Percentiles rank a stretch among this genome's conserved stretches.
These are phyloP conservation scores for Lasiodiplodia citricola DNA, from an alignment of 2,329 filamentous ascomycete species.

Conservation along the genomic window DNA sequence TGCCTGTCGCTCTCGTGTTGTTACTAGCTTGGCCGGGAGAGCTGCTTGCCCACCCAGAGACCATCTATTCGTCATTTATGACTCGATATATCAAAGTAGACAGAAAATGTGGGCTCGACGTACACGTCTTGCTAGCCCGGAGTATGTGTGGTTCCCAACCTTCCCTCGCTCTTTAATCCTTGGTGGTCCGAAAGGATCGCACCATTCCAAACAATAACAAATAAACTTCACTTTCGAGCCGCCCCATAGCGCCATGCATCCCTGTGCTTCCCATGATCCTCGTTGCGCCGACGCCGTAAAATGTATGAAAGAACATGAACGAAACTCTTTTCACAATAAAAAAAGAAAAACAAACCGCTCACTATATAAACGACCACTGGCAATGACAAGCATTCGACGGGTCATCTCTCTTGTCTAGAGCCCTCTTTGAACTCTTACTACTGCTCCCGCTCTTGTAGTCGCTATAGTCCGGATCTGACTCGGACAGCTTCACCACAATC, in stretches of 20 bases:
- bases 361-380: conserved; percentile 26
- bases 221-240: conserved; percentile 13
- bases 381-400: conserved; percentile 23
- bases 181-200: conserved; percentile 22
- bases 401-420: conserved; percentile 14
- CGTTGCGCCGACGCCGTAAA: conserved; percentile 6
- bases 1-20: conserved; percentile 12
- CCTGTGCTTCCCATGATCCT: conserved; percentile 18
- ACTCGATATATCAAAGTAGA: neutral
- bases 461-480: conserved; percentile 15
- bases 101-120: conserved; percentile 17
- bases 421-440: conserved; percentile 1
- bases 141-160: conserved; percentile 1
- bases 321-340: conserved; percentile 5
- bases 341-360: neutral
- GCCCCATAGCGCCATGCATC: conserved; percentile 16
- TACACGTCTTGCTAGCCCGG: neutral
- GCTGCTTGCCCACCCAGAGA: neutral
- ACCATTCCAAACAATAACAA: neutral
- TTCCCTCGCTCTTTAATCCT: conserved; percentile 19
- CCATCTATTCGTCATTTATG: neutral
- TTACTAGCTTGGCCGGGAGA: neutral
- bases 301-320: conserved; percentile 3
- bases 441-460: neutral
- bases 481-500: conserved; percentile 14